Percentiles rank a stretch among this genome's conserved stretches.
phyloP scores from a whole-genome alignment of 306 rosid genomes.

The Carpinus viminea region DNA sequence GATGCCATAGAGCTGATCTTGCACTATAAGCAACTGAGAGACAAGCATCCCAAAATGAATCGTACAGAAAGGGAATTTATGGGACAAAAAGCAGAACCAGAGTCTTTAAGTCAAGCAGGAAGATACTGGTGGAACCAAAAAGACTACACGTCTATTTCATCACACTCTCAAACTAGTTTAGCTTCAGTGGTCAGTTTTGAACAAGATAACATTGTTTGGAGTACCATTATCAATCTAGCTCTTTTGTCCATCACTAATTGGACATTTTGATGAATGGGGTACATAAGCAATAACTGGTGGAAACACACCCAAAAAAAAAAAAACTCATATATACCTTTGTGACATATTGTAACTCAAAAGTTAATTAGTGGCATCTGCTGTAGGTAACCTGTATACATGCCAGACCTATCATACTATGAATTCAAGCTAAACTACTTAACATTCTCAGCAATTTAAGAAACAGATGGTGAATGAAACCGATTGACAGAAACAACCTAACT shows the following conservation, averaged over 20 bases:
- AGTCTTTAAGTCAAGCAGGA: conserved; percentile 8
- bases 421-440: neutral
- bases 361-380: neutral
- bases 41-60: neutral
- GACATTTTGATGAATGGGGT: neutral
- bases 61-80: neutral
- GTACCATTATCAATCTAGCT: neutral
- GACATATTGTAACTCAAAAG: neutral
- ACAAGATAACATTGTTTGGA: neutral
- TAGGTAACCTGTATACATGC: neutral
- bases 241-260: neutral
- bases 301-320: neutral
- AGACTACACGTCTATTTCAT: neutral
- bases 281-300: neutral
- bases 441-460: neutral
- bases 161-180: neutral
- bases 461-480: neutral
- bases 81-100: neutral
- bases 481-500: conserved; percentile 4
- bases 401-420: neutral
- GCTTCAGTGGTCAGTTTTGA: neutral
- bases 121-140: neutral
- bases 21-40: neutral
- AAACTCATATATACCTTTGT: neutral
- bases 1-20: neutral